phyloP scores from a whole-genome alignment of 2,329 filamentous ascomycete species.

The Pseudocercospora eumusae region DNA sequence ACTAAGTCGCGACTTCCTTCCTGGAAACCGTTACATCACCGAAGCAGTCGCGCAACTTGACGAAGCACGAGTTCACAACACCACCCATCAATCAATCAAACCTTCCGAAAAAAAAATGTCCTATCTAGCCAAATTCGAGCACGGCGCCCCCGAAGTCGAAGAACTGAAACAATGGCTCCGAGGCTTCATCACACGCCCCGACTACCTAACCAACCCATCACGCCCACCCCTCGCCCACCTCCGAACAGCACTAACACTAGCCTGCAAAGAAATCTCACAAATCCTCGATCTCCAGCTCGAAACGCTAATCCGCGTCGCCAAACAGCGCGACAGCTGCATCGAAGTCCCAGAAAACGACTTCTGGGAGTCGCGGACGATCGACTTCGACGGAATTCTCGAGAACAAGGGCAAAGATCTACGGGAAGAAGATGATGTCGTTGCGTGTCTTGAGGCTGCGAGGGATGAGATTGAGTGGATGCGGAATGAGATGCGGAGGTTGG shows the following conservation, averaged over 20 bases:
- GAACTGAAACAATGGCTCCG: constrained; percentile 22
- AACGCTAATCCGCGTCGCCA: constrained; percentile 1
- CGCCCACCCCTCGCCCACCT: constrained; percentile 14
- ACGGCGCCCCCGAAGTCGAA: neutral
- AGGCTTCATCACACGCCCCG: constrained; percentile 13
- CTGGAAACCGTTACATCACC: neutral
- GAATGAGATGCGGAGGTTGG: constrained; percentile 21
- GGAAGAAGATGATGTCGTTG: neutral
- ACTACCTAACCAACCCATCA: constrained; percentile 21
- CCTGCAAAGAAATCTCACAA: constrained; percentile 16
- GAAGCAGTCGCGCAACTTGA: neutral
- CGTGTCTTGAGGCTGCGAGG: constrained; percentile 14
- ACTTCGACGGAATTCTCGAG: constrained; percentile 10
- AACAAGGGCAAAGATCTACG: neutral
- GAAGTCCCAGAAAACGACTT: constrained; percentile 19
- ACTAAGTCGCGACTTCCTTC: neutral
- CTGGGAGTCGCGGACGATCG: constrained; percentile 11
- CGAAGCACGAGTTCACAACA: neutral
- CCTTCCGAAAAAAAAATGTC: neutral
- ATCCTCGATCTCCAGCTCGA: constrained; percentile 24
- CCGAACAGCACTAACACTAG: constrained; percentile 14
- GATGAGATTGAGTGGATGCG: constrained; percentile 25
- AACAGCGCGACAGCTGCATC: constrained; percentile 17
- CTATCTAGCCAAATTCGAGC: neutral
- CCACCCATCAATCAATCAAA: neutral